Evolutionary conservation across 139 green algal genomes (phyloP).

Genomic region (Limnomonas spitsbergensis): DNA sequence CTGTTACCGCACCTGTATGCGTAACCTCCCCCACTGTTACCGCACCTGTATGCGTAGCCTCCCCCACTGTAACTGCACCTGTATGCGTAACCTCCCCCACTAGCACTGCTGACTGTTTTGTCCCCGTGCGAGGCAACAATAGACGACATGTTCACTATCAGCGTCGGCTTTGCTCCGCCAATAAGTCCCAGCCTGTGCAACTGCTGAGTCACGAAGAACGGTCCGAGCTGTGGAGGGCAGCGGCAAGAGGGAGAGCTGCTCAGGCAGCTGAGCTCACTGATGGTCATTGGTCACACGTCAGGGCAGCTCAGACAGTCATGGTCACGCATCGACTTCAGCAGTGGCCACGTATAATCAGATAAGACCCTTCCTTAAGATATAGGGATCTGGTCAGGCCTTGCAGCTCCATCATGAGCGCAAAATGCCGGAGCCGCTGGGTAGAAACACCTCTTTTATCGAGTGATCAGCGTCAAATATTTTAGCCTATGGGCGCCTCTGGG

Average conservation of each 20-base stretch:
- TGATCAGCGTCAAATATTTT: too few relatives aligned
- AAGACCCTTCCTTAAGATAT: background rate
- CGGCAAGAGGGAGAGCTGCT: background rate
- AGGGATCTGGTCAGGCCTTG: too few relatives aligned
- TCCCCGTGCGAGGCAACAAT: slow-evolving; percentile 41
- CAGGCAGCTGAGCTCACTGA: background rate
- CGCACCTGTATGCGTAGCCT: background rate
- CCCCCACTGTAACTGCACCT: slow-evolving; percentile 22
- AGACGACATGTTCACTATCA: slow-evolving; percentile 51
- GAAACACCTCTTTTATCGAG: too few relatives aligned
- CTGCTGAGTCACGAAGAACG: slow-evolving; percentile 55
- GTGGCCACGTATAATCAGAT: background rate
- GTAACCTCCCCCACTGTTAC: background rate
- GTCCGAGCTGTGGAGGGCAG: slow-evolving; percentile 30
- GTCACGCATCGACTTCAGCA: background rate
- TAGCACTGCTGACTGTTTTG: slow-evolving; percentile 27
- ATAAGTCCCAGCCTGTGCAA: slow-evolving; percentile 35
- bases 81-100: slow-evolving; percentile 39
- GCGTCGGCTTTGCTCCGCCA: slow-evolving; percentile 14
- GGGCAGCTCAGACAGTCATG: background rate
- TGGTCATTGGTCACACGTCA: too few relatives aligned
- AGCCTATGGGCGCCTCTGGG: too few relatives aligned
- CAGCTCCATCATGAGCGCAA: too few relatives aligned
- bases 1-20: background rate
- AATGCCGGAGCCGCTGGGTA: too few relatives aligned